Base-by-base conservation (phyloP, 768 basidiomycete genomes). In the Ephemerocybe angulata region DNA sequence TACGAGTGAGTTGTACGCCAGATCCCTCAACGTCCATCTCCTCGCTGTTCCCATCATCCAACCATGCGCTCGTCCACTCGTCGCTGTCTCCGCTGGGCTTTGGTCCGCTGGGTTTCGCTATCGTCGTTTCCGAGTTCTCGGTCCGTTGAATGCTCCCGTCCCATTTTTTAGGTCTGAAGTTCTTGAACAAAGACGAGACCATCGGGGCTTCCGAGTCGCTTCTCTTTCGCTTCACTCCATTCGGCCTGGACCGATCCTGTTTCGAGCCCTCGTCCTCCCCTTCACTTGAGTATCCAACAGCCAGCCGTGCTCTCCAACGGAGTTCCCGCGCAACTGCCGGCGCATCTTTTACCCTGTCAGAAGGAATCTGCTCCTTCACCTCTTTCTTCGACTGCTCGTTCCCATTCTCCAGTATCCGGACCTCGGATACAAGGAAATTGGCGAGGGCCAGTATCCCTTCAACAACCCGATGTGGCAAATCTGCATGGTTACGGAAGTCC, bases 291-390 rank as follows among this genome's bases (percentile, higher is more conserved):
- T 81, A 73, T 27, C 88, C 87, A 5, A 76, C 70, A 4, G 83
- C 82, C 41, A 83, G 69, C 53, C 81, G 80, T 27, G 86, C 78
- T 47, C 94, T 80, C 94, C 94, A 97, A 41, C 88, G 77, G 41
- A 97, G 71, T 66, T 97, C 94, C 59, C 91, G 76, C 17, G 92
- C 92, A 52, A 93, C 66, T 2, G 87, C 87, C 3, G 88, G 73
- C 17, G 88, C 81, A 70, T 97, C 94, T 65, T 89, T 90, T 55
- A 94, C 81, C 52, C 84, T 82, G 60, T 95, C 93, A 8, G 65
- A 61, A 1, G 94, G 94, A 19, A 96, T 83, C 54, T 89, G 83
- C 50, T 95, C 93, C 63, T 82, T 87, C 2, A 83, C 81, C 62
- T 92, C 86, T 63, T 85, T 88, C 70, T 86, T 88, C 42, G 81